phyloP scores from a whole-genome alignment of 2,329 filamentous ascomycete genomes.

The Cyclaneusma minus region DNA sequence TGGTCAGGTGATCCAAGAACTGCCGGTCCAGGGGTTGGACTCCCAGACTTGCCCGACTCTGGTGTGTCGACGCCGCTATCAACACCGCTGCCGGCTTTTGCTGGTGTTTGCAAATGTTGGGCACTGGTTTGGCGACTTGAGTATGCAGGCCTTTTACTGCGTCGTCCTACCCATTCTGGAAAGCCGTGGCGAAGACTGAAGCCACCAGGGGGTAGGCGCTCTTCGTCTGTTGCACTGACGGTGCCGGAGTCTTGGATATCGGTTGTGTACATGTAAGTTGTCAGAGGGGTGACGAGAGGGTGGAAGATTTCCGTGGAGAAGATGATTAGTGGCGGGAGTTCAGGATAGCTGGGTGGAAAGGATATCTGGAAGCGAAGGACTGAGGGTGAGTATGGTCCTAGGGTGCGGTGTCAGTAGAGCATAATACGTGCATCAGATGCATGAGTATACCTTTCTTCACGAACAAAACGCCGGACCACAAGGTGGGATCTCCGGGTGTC shows the following conservation, averaged over 20 bases:
- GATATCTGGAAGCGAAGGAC: conserved; percentile 81
- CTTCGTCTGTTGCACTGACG: conserved; percentile 69
- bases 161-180: conserved; percentile 69
- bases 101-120: conserved; percentile 15
- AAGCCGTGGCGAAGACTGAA: conserved; percentile 88
- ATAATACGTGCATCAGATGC: conserved; percentile 4
- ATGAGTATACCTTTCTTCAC: conserved; percentile 58
- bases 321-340: conserved; percentile 66
- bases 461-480: conserved; percentile 89
- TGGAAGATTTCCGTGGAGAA: conserved; percentile 93
- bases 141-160: conserved; percentile 24
- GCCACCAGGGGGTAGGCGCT: conserved; percentile 71
- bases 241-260: conserved; percentile 60
- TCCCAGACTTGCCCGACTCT: conserved; percentile 2
- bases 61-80: conserved; percentile 10
- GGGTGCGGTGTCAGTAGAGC: conserved; percentile 2
- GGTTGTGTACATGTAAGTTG: conserved; percentile 87
- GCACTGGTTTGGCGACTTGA: conserved; percentile 28
- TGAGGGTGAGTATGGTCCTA: conserved; percentile 78
- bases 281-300: conserved; percentile 78
- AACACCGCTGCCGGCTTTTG: conserved; percentile 1
- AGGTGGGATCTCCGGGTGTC: conserved; percentile 61
- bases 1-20: conserved; percentile 1
- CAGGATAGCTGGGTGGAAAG: conserved; percentile 70
- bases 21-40: conserved; percentile 7